These are phyloP conservation scores for Osmanthus fragrans DNA, from an alignment of 257 asterid genomes.

Conservation along the genomic window DNA sequence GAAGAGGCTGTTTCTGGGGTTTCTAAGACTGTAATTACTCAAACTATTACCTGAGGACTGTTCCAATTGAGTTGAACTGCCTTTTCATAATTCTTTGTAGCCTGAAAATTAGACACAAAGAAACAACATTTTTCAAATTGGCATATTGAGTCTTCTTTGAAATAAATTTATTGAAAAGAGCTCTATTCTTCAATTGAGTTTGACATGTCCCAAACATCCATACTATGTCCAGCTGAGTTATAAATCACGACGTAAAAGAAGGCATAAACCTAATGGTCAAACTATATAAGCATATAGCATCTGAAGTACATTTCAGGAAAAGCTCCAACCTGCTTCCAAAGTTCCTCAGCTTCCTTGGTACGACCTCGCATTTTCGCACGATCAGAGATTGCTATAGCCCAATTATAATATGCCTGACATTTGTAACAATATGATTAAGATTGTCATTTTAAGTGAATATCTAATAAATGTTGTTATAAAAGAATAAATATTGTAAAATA, in stretches of 20 bases:
- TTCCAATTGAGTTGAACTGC: conserved; percentile 99
- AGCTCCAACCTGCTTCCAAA: conserved; percentile 80
- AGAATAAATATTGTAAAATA: not conserved
- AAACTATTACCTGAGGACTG: conserved; percentile 88
- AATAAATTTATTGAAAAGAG: not conserved
- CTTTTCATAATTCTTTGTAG: conserved; percentile 87
- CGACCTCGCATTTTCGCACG: conserved; percentile 99
- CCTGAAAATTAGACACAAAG: conserved; percentile 54
- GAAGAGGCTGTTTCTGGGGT: conserved; percentile 9
- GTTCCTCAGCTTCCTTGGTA: conserved; percentile 99
- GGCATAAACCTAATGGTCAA: conserved; percentile 9
- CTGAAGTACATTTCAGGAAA: conserved; percentile 12
- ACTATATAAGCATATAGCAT: conserved; percentile 17
- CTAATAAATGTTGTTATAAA: not conserved
- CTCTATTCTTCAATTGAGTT: not conserved
- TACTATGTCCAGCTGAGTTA: not conserved
- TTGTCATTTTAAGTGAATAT: conserved; percentile 17
- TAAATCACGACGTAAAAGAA: conserved; percentile 5
- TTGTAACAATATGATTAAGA: not conserved
- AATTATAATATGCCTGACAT: conserved; percentile 87
- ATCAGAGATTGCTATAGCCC: conserved; percentile 99
- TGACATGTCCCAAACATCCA: not conserved
- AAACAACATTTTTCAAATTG: conserved; percentile 9
- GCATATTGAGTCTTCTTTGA: not conserved
- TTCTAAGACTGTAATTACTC: conserved; percentile 13